Evolutionary conservation across 2,329 filamentous ascomycete genomes (phyloP), one percentile per base, ranked within the genome.

Genomic region (Arthrobotrys musiformis): DNA sequence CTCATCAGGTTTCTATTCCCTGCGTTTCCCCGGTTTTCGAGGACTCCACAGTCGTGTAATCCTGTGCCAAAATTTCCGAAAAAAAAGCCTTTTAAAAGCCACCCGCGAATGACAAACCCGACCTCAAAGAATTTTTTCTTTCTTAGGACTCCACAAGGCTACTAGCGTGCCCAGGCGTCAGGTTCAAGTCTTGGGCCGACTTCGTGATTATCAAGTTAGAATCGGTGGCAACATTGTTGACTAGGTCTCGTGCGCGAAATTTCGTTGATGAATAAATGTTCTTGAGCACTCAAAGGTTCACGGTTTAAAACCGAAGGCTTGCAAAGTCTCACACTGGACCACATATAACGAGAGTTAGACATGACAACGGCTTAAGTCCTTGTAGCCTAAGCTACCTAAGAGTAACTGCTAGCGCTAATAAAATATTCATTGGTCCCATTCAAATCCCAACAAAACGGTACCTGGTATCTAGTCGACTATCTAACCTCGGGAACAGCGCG

Each of bases 1-100:
- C 40, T 24, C 4, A 58, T 28, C 3, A 40, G 17, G 8, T 58
- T 22, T 2, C 11, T 19, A 35, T 37, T 58, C 54, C 30, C 19
- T 58, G 33, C n/a, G n/a, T 40, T 58, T 58, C 54, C 54, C 54
- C 54, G 17, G 54, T 30, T 58, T 58, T 58, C 54, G 54, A 58
- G 19, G 17, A 40, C 33, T 58, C 19, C 33, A 19, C 54, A n/a
- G 54, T 17, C 15, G n/a, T n/a, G n/a, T n/a, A n/a, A n/a, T n/a
- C n/a, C n/a, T n/a, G n/a, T 40, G 13, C n/a, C 33, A 40, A 40
- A 40, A 40, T 40, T 58, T 56, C 50, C 50, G 50, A 56, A 17
- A 42, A 56, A 17, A 42, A 42, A 19, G n/a, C 40, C 8, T 42
- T 42, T 42, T 8, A 42, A n/a, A 56, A 58, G 54, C 54, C 54